Conservation (phyloP, 2,329 filamentous ascomycete genomes). For the Arachnopeziza araneosa region DNA sequence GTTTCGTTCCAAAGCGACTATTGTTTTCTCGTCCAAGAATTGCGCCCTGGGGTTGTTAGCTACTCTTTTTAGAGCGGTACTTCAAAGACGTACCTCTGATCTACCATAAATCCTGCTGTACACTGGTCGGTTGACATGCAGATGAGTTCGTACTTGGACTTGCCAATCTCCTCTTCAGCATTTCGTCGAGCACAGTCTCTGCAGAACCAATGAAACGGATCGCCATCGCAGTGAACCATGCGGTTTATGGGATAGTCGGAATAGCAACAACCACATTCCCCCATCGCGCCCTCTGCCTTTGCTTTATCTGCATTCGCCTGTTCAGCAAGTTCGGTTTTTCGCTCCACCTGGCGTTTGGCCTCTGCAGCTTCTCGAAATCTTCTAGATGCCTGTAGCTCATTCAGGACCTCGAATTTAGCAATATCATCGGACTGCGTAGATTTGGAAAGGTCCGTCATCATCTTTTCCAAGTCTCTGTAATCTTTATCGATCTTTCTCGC, state of each 20-base stretch:
- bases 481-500: slow-evolving; percentile 19
- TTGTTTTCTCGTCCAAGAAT: slow-evolving; percentile 49
- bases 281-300: slow-evolving; percentile 44
- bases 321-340: slow-evolving; percentile 36
- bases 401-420: slow-evolving; percentile 20
- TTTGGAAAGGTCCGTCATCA: slow-evolving; percentile 8
- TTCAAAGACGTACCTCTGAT: slow-evolving; percentile 47
- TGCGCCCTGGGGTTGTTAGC: slow-evolving; percentile 18
- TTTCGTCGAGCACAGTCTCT: slow-evolving; percentile 56
- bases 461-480: slow-evolving; percentile 6
- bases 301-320: slow-evolving; percentile 38
- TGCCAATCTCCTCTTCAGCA: slow-evolving; percentile 63
- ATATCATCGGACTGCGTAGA: background rate
- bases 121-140: slow-evolving; percentile 71
- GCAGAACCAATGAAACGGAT: slow-evolving; percentile 55
- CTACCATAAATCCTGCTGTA: slow-evolving; percentile 49
- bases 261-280: slow-evolving; percentile 72
- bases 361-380: slow-evolving; percentile 26
- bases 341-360: slow-evolving; percentile 35
- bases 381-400: slow-evolving; percentile 38
- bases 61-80: background rate
- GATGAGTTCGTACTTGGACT: slow-evolving; percentile 58
- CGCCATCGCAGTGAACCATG: slow-evolving; percentile 59
- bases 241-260: slow-evolving; percentile 59
- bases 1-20: slow-evolving; percentile 60